phyloP scores from a whole-genome alignment of 768 basidiomycete species.

The Boletus sensibilis region DNA sequence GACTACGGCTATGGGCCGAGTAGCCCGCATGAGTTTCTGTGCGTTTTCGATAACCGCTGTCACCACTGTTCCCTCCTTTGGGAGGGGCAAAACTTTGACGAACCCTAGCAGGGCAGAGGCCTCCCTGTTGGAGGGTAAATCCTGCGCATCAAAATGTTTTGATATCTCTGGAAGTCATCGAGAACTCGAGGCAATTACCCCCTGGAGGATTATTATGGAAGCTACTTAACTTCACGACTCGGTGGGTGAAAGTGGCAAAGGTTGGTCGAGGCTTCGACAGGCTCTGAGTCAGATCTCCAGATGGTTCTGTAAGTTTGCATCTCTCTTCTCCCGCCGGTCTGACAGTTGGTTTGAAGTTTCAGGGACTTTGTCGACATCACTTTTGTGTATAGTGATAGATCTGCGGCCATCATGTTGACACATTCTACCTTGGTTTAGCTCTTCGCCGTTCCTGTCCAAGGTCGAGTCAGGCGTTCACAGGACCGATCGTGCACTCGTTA shows the following conservation, averaged over 20 bases:
- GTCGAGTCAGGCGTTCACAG: constrained; percentile 10
- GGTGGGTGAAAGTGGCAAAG: constrained; percentile 17
- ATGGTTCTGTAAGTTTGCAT: constrained; percentile 12
- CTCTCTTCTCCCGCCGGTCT: constrained; percentile 29
- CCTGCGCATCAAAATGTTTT: constrained; percentile 8
- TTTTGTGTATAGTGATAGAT: constrained; percentile 19
- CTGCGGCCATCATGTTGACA: constrained; percentile 20
- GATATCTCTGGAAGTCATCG: constrained; percentile 9
- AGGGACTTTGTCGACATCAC: constrained; percentile 25
- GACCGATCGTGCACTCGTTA: constrained; percentile 18
- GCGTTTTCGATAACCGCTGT: not conserved
- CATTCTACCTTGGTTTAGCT: constrained; percentile 26
- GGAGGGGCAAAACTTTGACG: not conserved
- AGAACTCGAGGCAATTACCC: constrained; percentile 19
- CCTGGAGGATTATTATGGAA: constrained; percentile 29
- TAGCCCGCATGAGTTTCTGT: not conserved
- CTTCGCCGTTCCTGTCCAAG: constrained; percentile 13
- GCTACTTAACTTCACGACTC: constrained; percentile 5
- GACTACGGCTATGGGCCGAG: not conserved
- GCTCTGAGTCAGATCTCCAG: constrained; percentile 22
- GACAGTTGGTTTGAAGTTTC: constrained; percentile 14
- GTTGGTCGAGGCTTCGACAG: constrained; percentile 9
- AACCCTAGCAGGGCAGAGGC: not conserved
- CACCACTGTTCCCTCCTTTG: not conserved
- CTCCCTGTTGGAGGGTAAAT: constrained; percentile 1